Base-by-base conservation (phyloP, 495 filamentous ascomycete species). In the Aspergillus diversus region DNA sequence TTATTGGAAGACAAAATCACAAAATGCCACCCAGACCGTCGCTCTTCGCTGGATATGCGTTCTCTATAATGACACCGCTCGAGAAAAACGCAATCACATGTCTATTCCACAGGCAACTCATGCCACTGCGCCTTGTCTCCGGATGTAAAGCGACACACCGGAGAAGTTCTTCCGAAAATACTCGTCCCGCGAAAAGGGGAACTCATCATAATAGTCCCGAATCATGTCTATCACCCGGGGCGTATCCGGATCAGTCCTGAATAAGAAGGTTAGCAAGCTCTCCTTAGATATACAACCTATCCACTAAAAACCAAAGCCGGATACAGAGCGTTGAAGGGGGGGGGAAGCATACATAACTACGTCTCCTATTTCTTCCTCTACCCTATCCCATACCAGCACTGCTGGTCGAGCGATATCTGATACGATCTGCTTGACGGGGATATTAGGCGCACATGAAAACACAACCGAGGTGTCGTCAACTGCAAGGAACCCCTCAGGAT, bases 361-460 rank as follows among this genome's bases (percentile, higher is more conserved):
- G 8, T 21, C 31, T 31, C 39, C 39, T 16, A 11, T 39, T 9
- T 27, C 43, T 2, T 55, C 53, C 43, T 32, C 16, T 1, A 57
- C 53, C 53, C 39, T 13, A 32, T 57, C 39, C 60, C 60, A 63
- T 4, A 63, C 32, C 46, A 57, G 34, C 11, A 55, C 46, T 1
- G 43, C 60, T 4, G 60, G 60, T 35, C 33, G 32, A 5, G 53
- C 39, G 33, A 63, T 7, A 50, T 63, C 39, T 7, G 33, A 15
- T 9, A 63, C 46, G 7, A 63, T 51, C 33, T 63, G 60, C 9
- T 55, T 37, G 21, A 63, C 60, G 4, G 60, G 60, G 11, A 50
- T 16, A 57, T 63, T 37, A 17, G 60, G 60, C 5, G 31, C 15
- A 16, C 43, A 63, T 6, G 60, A 63, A 39, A 63, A 57, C 12